These are phyloP conservation scores for Brettanomyces nanus DNA, from an alignment of 805 yeast genomes.

Conservation along the genomic window DNA sequence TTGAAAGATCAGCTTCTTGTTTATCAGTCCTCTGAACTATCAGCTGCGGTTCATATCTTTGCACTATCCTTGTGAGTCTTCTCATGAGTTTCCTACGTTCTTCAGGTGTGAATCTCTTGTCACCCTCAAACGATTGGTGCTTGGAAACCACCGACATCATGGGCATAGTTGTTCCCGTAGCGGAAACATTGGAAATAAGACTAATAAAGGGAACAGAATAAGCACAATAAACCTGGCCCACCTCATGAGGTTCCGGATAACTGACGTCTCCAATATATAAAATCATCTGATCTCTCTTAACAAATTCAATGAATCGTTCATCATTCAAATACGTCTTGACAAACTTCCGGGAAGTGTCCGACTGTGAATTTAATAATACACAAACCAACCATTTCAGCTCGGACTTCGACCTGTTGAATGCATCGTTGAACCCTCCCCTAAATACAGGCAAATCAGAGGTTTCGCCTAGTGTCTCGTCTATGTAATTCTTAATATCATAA, in stretches of 20 bases:
- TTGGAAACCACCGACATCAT: conserved; percentile 42
- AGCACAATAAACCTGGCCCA: conserved; percentile 48
- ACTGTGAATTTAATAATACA: conserved; percentile 39
- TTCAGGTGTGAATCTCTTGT: conserved; percentile 4
- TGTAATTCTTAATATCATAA: conserved; percentile 11
- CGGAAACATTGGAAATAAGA: conserved; percentile 47
- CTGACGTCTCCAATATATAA: conserved; percentile 59
- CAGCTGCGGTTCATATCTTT: conserved; percentile 55
- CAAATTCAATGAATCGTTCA: conserved; percentile 31
- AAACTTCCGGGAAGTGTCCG: conserved; percentile 33
- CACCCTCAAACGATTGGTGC: conserved; percentile 22
- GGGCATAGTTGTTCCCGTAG: conserved; percentile 39
- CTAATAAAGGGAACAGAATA: conserved; percentile 48
- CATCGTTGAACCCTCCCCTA: conserved; percentile 34
- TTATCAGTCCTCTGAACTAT: conserved; percentile 50
- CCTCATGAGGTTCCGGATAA: conserved; percentile 58
- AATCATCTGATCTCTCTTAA: conserved; percentile 36
- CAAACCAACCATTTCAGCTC: conserved; percentile 46
- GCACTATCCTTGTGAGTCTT: conserved; percentile 34
- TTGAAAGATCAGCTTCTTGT: conserved; percentile 48
- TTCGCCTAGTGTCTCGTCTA: conserved; percentile 17
- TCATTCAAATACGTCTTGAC: conserved; percentile 39
- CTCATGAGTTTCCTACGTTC: conserved; percentile 24
- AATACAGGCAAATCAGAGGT: conserved; percentile 21
- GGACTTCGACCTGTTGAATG: conserved; percentile 29